Percentiles rank a stretch among this genome's conserved stretches.
phyloP scores from a whole-genome alignment of 1,284 basidiomycete genomes.

The Malassezia globosa region DNA sequence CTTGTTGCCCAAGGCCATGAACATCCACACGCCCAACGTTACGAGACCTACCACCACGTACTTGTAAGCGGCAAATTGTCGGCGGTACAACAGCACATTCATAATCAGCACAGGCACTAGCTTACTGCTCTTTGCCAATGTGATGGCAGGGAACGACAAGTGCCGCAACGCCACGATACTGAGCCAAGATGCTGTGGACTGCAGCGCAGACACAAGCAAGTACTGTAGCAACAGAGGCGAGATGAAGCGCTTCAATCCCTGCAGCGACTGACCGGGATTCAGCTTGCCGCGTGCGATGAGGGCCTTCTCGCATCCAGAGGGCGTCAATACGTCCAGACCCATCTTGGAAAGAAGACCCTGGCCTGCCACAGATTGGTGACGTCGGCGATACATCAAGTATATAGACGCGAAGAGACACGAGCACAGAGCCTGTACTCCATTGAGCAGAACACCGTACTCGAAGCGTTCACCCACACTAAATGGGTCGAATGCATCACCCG shows the following conservation, averaged over 20 bases:
- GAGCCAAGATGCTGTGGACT: constrained; percentile 83
- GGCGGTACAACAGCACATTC: constrained; percentile 58
- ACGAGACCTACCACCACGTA: constrained; percentile 53
- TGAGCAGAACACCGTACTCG: constrained; percentile 74
- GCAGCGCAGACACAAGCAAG: constrained; percentile 57
- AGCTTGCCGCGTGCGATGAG: constrained; percentile 10
- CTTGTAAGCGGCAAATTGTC: constrained; percentile 45
- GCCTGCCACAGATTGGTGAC: not conserved
- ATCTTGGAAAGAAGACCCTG: constrained; percentile 14
- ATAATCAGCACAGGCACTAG: constrained; percentile 90
- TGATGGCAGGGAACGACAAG: constrained; percentile 97
- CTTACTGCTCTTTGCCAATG: constrained; percentile 96
- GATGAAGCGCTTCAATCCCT: constrained; percentile 43
- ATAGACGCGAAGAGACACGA: constrained; percentile 65
- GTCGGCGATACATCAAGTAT: constrained; percentile 60
- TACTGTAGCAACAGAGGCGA: constrained; percentile 52
- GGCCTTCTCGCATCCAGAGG: constrained; percentile 17
- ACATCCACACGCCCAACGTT: constrained; percentile 81
- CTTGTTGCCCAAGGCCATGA: constrained; percentile 60
- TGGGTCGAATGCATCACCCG: constrained; percentile 24
- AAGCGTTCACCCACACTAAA: constrained; percentile 51
- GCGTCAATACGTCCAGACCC: constrained; percentile 32
- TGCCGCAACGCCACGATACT: constrained; percentile 86
- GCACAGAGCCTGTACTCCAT: constrained; percentile 71
- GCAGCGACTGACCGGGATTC: not conserved